Base-by-base conservation (phyloP, 179 eudicot species). In the Spergularia azorica region DNA sequence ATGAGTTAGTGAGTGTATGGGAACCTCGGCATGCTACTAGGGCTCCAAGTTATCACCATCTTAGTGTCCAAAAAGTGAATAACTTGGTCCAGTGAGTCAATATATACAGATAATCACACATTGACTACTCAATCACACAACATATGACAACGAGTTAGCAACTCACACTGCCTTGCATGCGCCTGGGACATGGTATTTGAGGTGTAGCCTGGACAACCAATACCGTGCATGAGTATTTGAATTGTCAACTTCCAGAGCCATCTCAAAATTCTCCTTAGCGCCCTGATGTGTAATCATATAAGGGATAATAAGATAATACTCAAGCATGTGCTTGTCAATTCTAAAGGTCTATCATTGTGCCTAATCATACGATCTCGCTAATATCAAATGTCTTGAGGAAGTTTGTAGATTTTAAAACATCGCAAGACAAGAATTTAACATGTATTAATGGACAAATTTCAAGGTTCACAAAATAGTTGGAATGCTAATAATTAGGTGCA, bases 181-280 rank as follows among this genome's bases (percentile, higher is more conserved):
- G 71, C 95, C 97, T 13, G 93, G 96, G 74, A 84, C 89, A 83
- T 92, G 97, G 79, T 92, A 90, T 73, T 92, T 90, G 63, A 90
- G 83, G 87, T 94, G 97, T 73, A 90, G 76, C 82, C 81, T 92
- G 66, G 96, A 87, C 71, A 94, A 78, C 90, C 96, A 94, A 76
- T 82, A 90, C 80, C 92, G 82, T 15, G 91, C 95, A 83, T 85
- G 89, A 16, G 92, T 90, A 73, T 86, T 88, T 43, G 87, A 82
- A 83, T 91, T 91, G 86, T 95, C 98, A 75, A 83, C 89, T 84
- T 95, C 97, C 70, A 91, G 77, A 75, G 98, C 98, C 89, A 95
- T 77, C 83, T 95, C 97, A 85, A 93, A 95, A 79, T 91, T 87
- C 85, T 95, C 97, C 82, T 91, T 95, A 73, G 98, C 98, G 61